phyloP scores from a whole-genome alignment of 1,284 basidiomycete genomes.

The Microbotryomycetes sp. region DNA sequence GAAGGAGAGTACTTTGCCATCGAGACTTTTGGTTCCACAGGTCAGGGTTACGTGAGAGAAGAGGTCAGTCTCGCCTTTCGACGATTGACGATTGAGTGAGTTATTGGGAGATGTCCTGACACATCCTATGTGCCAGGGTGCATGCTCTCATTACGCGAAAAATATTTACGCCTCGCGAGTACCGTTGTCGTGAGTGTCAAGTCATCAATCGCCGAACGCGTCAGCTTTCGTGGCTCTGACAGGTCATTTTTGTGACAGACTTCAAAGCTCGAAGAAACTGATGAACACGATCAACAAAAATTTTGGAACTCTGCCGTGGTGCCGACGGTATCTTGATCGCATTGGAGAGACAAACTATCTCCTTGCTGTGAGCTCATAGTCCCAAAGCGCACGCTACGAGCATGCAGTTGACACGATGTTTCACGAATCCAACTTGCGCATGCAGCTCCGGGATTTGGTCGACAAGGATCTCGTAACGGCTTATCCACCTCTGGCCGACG shows the following conservation, averaged over 20 bases:
- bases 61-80: conserved; percentile 49
- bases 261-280: conserved; percentile 77
- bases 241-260: conserved; percentile 47
- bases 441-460: conserved; percentile 81
- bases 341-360: conserved; percentile 92
- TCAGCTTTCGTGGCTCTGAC: neutral
- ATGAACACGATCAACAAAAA: conserved; percentile 84
- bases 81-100: conserved; percentile 38
- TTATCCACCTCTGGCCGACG: conserved; percentile 88
- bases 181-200: conserved; percentile 56
- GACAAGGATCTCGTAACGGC: conserved; percentile 79
- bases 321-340: conserved; percentile 87
- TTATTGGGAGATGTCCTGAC: conserved; percentile 1
- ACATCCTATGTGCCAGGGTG: conserved; percentile 55
- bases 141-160: conserved; percentile 87
- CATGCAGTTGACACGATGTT: neutral
- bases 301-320: conserved; percentile 95
- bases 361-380: conserved; percentile 72
- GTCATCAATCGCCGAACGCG: neutral
- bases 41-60: conserved; percentile 87
- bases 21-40: conserved; percentile 97
- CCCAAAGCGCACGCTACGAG: too few relatives aligned
- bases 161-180: conserved; percentile 62
- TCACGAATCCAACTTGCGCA: too few relatives aligned
- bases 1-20: conserved; percentile 99